A percentile compares a stretch with the other conserved stretches of the same genome.
These are phyloP conservation scores for Cynara cardunculus DNA, from an alignment of 129 eudicot genomes.

Conservation along the genomic window DNA sequence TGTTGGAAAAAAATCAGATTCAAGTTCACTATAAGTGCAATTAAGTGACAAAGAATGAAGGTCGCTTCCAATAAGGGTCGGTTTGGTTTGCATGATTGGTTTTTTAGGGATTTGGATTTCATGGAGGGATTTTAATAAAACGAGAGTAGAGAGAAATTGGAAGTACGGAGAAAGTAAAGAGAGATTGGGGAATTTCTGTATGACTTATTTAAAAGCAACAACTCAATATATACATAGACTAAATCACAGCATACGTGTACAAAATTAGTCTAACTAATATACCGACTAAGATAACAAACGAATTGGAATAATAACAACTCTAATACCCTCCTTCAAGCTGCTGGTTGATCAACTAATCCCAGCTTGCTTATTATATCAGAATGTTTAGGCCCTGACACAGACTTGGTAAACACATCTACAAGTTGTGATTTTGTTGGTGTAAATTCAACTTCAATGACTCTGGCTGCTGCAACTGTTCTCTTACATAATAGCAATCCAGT, in stretches of 20 bases:
- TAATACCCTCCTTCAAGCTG: background rate
- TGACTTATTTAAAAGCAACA: no score
- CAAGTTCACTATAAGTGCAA: conserved; percentile 54
- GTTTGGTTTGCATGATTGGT: no score
- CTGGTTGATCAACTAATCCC: background rate
- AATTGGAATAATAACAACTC: background rate
- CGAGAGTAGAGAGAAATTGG: no score
- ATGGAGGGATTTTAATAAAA: no score
- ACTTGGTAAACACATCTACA: background rate
- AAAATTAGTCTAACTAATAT: background rate
- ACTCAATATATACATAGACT: no score
- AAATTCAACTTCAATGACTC: no score
- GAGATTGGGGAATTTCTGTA: no score
- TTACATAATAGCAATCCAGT: background rate
- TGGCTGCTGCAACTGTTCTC: no score
- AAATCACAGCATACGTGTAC: no score
- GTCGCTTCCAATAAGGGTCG: conserved; percentile 81
- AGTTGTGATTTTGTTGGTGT: background rate
- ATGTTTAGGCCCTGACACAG: background rate
- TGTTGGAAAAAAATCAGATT: background rate
- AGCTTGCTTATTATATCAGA: background rate
- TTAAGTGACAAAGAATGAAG: conserved; percentile 25
- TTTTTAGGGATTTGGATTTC: no score
- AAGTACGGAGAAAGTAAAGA: no score
- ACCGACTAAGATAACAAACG: background rate